Base-by-base conservation (phyloP, 495 filamentous ascomycete species). In the Aspergillus olivimuriae region DNA sequence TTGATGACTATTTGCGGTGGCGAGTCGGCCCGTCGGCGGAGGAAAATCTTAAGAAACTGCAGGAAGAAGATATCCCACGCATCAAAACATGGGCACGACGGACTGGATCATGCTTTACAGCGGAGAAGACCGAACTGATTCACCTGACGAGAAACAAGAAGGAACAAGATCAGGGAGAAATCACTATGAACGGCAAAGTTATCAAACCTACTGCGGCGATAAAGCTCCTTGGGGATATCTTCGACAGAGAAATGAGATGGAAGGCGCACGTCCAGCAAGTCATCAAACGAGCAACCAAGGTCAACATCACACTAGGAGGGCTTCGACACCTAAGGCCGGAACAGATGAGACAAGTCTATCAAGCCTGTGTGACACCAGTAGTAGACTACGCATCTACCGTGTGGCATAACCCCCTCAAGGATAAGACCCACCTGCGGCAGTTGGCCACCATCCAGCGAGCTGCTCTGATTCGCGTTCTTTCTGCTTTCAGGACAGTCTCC, bases 91-190 rank as follows among this genome's bases (percentile, higher is more conserved):
- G 39, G 58, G 53, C 48, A 0, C 36, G 43, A 12, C 17, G 30
- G 19, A 56, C 53, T 3, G 45, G 57, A 1, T 47, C 47, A 5
- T 44, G 26, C 23, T 62, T 63, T 26, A 28, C 46, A 20, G 44
- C 46, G 0, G 50, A 63, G 39, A 63, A 63, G 39, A 58, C 50
- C 15, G 47, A 56, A 21, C 44, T 63, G 0, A 60, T 63, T 28
- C 46, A 63, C 34, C 10, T 63, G 11, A 58, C 48, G 4, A 48
- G 45, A 38, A 41, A 31, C 3, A 52, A 44, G 36, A 8, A 17
- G 15, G 39, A 44, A 16, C 23, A 48, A 7, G 12, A 32, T 9
- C n/a, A 48, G 44, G 52, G 49, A 4, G 33, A 51, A 20, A 39
- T 58, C 3, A 28, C 32, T 18, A 43, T 58, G 22, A 46, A 53